Percentiles rank a stretch among this genome's conserved stretches.
Conservation (phyloP, 495 filamentous ascomycete species). For the Aspergillus olivimuriae region DNA sequence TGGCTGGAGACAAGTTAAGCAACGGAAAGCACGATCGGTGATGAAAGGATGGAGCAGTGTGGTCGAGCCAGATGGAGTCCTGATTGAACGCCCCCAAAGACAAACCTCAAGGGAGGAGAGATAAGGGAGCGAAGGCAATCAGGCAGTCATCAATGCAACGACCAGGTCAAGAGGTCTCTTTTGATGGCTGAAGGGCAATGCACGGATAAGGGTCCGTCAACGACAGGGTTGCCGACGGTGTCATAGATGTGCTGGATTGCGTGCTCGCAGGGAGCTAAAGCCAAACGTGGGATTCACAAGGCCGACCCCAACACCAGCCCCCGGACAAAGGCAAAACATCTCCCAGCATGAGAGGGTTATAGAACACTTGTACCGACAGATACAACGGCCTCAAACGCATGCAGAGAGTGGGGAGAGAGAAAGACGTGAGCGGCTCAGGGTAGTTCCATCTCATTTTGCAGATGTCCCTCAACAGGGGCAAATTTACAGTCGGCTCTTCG, state of each 20-base stretch:
- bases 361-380: not conserved
- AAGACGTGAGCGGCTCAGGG: no score
- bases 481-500: not conserved
- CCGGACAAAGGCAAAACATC: not conserved
- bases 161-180: slow-evolving; percentile 6
- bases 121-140: slow-evolving; percentile 6
- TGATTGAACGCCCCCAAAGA: slow-evolving; percentile 5
- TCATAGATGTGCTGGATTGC: slow-evolving; percentile 39
- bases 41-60: no score
- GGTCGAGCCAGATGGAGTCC: no score
- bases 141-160: not conserved
- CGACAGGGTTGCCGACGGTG: slow-evolving; percentile 20
- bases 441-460: no score
- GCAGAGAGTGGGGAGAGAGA: no score
- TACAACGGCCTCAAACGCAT: no score
- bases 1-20: not conserved
- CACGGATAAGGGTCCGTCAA: slow-evolving; percentile 14
- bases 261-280: slow-evolving; percentile 28
- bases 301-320: slow-evolving; percentile 1
- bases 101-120: slow-evolving; percentile 2
- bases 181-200: slow-evolving; percentile 7
- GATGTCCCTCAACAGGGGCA: no score
- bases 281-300: slow-evolving; percentile 8
- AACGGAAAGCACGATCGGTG: no score
- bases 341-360: no score